Evolutionary conservation across 805 yeast species (phyloP), one percentile per base, ranked within the genome.

Genomic region (Millerago galiae): DNA sequence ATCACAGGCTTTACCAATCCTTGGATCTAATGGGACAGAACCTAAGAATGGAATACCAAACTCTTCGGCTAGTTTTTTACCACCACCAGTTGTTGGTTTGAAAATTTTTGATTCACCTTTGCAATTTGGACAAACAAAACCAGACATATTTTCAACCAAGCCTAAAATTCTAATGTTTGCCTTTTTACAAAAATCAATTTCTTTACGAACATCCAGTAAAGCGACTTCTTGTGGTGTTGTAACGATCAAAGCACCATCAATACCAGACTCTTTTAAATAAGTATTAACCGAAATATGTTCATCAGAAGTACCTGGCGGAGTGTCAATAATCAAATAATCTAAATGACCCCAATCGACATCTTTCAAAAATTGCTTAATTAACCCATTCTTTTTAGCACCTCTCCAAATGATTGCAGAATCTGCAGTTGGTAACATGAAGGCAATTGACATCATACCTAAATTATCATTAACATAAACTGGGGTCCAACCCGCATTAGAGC

Each of bases 171-270:
- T 81, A 47, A 93, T 89, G 2, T 80, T 81, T 2, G 98, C 98
- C 61, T 93, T 93, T 34, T 79, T 72, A 62, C 99, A 93, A 55
- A 93, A 93, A 59, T 91, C 95, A 16, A 93, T 86, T 58, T 93
- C 99, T 62, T 93, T 93, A 43, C 99, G 70, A 5, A 93, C 99
- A 58, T 93, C 99, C 36, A 93, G 65, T 33, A 93, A 66, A 0
- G 99, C 95, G 16, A 91, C 98, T 61, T 93, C 99, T 63, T 93
- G 99, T 0, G 99, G 99, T 0, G 99, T 93, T 0, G 99, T 91
- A 29, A 93, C 93, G 3, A 93, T 74, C 26, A 93, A 69, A 0
- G 99, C 99, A 1, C 99, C 99, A 59, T 91, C 97, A 2, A 93
- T 80, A 0, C 96, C 96, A 5, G 83, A 79, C 29, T 87, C 95